phyloP scores from a whole-genome alignment of 352 stramenopile species.

The Phytophthora colocasiae region DNA sequence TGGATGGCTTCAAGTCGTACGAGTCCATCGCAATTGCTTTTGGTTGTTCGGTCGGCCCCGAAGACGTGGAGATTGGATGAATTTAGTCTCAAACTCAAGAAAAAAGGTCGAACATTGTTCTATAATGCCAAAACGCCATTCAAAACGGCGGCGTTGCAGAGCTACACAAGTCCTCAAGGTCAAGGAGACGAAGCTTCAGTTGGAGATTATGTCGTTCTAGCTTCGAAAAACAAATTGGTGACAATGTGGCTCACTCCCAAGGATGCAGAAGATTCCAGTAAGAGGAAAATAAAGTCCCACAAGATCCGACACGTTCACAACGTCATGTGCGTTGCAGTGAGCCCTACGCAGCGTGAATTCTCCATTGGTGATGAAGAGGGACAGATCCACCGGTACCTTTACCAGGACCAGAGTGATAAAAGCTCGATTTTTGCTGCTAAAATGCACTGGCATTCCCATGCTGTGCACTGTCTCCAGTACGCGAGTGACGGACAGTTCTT shows the following conservation, averaged over 20 bases:
- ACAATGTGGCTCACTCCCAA: constrained; percentile 45
- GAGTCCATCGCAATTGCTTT: constrained; percentile 66
- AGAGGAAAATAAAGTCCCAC: constrained; percentile 40
- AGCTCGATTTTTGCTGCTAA: constrained; percentile 42
- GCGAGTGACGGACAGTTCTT: constrained; percentile 80
- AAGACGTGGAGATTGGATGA: constrained; percentile 61
- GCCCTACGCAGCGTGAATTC: constrained; percentile 60
- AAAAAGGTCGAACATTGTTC: constrained; percentile 49
- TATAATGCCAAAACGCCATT: constrained; percentile 59
- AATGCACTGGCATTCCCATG: constrained; percentile 90
- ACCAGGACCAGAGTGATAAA: constrained; percentile 11
- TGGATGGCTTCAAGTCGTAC: constrained; percentile 76
- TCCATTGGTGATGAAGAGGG: constrained; percentile 68
- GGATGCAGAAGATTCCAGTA: constrained; percentile 29
- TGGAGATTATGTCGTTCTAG: constrained; percentile 65
- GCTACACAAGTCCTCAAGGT: constrained; percentile 37
- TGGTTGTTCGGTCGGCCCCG: constrained; percentile 49
- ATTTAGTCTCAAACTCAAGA: constrained; percentile 82
- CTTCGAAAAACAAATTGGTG: constrained; percentile 45
- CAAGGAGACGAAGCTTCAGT: constrained; percentile 16
- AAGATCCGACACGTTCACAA: constrained; percentile 58
- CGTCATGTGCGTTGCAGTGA: constrained; percentile 69
- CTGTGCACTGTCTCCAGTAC: constrained; percentile 76
- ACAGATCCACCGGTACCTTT: constrained; percentile 70
- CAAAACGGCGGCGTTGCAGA: constrained; percentile 59